These are phyloP conservation scores for Collybia nuda DNA, from an alignment of 768 basidiomycete genomes.

Conservation along the genomic window DNA sequence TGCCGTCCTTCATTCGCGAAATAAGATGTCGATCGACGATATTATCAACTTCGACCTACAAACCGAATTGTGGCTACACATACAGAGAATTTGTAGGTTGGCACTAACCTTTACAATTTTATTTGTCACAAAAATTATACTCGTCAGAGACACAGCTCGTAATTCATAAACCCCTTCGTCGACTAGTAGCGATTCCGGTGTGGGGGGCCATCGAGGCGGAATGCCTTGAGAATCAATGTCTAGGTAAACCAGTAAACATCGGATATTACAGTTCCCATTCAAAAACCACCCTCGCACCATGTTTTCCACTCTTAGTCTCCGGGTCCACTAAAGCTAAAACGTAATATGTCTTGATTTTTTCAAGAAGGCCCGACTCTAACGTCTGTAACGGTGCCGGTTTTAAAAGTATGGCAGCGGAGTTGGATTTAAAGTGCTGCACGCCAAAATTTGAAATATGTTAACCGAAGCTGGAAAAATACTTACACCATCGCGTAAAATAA, in stretches of 20 bases:
- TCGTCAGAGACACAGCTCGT: slow-evolving; percentile 60
- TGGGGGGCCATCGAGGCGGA: slow-evolving; percentile 79
- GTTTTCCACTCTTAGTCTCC: slow-evolving; percentile 52
- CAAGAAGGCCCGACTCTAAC: slow-evolving; percentile 39
- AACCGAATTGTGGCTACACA: background rate
- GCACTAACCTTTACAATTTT: slow-evolving; percentile 63
- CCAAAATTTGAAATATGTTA: background rate
- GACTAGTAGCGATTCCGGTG: slow-evolving; percentile 42
- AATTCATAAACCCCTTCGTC: slow-evolving; percentile 68
- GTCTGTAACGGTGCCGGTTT: slow-evolving; percentile 56
- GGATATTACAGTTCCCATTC: background rate
- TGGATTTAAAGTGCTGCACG: slow-evolving; percentile 70
- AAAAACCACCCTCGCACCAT: slow-evolving; percentile 38
- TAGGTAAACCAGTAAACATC: slow-evolving; percentile 23
- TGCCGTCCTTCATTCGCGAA: slow-evolving; percentile 57
- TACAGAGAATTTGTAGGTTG: background rate
- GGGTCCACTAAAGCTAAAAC: slow-evolving; percentile 72
- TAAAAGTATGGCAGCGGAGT: slow-evolving; percentile 71
- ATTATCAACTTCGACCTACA: slow-evolving; percentile 66
- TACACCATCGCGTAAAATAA: slow-evolving; percentile 82
- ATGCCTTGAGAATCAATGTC: slow-evolving; percentile 58
- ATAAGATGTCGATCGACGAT: slow-evolving; percentile 70
- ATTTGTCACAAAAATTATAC: slow-evolving; percentile 75
- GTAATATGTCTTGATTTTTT: slow-evolving; percentile 58
- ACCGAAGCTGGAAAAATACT: slow-evolving; percentile 20